phyloP scores from a whole-genome alignment of 2,329 filamentous ascomycete genomes.

The Fusarium robinianum region DNA sequence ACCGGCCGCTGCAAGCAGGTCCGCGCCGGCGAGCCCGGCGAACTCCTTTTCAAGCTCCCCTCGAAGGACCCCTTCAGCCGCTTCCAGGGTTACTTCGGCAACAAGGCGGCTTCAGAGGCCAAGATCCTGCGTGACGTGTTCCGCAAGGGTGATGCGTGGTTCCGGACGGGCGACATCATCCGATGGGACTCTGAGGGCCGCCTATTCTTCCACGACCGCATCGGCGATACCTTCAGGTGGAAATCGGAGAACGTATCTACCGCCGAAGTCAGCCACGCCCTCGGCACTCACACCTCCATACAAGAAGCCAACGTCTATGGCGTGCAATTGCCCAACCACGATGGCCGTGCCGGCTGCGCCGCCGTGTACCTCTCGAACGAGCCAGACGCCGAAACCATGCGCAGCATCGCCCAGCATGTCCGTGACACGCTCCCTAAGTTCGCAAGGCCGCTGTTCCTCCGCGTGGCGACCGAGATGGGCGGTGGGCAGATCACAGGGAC shows the following conservation, averaged over 20 bases:
- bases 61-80: conserved; percentile 62
- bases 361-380: conserved; percentile 63
- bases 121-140: conserved; percentile 79
- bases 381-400: conserved; percentile 52
- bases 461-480: conserved; percentile 61
- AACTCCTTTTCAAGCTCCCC: conserved; percentile 75
- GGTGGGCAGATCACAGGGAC: conserved; percentile 74
- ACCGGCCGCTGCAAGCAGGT: conserved; percentile 71
- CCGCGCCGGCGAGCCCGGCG: conserved; percentile 67
- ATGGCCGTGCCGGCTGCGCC: conserved; percentile 82
- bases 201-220: conserved; percentile 79
- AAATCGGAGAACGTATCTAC: conserved; percentile 85
- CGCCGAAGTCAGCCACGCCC: conserved; percentile 75
- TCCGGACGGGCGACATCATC: conserved; percentile 82
- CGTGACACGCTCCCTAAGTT: conserved; percentile 67
- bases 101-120: conserved; percentile 68
- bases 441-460: conserved; percentile 77
- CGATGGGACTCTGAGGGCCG: conserved; percentile 71
- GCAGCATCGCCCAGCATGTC: conserved; percentile 65
- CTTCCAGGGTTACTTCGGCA: conserved; percentile 84
- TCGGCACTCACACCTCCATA: conserved; percentile 69
- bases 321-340: conserved; percentile 76
- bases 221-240: conserved; percentile 79
- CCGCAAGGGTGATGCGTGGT: conserved; percentile 76
- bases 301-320: conserved; percentile 87